These are phyloP conservation scores for Neoascochyta sp. DNA, from an alignment of 2,329 filamentous ascomycete genomes.

Conservation along the genomic window DNA sequence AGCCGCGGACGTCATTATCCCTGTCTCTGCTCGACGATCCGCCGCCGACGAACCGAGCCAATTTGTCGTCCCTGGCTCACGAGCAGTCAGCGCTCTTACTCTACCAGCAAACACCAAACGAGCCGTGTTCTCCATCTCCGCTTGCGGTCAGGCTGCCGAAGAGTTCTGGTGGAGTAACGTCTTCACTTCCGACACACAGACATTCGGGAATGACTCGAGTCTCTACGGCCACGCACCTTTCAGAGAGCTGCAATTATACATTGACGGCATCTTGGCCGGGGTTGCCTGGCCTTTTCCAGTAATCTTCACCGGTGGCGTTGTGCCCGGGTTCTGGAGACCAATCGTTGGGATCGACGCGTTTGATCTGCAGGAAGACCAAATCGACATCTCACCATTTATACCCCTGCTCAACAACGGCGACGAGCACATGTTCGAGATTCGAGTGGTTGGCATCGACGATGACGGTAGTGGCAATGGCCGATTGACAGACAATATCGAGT, in stretches of 20 bases:
- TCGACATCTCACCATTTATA: constrained; percentile 76
- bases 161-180: constrained; percentile 88
- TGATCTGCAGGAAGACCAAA: constrained; percentile 73
- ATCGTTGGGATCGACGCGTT: constrained; percentile 76
- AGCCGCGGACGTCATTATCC: constrained; percentile 63
- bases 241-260: constrained; percentile 71
- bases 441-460: constrained; percentile 63
- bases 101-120: constrained; percentile 65
- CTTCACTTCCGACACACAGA: constrained; percentile 56
- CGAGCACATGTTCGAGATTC: constrained; percentile 64
- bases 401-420: constrained; percentile 63
- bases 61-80: constrained; percentile 63
- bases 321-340: constrained; percentile 72
- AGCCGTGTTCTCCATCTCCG: constrained; percentile 71
- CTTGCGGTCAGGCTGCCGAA: constrained; percentile 70
- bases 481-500: constrained; percentile 56
- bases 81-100: constrained; percentile 56
- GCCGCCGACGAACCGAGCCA: constrained; percentile 56
- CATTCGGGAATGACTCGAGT: constrained; percentile 56
- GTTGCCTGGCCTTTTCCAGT: constrained; percentile 78
- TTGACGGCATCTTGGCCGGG: constrained; percentile 70
- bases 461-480: constrained; percentile 47
- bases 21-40: constrained; percentile 56
- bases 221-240: constrained; percentile 69
- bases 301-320: constrained; percentile 77